Conservation (phyloP, 164 flowering plant species). For the Platanus orientalis region DNA sequence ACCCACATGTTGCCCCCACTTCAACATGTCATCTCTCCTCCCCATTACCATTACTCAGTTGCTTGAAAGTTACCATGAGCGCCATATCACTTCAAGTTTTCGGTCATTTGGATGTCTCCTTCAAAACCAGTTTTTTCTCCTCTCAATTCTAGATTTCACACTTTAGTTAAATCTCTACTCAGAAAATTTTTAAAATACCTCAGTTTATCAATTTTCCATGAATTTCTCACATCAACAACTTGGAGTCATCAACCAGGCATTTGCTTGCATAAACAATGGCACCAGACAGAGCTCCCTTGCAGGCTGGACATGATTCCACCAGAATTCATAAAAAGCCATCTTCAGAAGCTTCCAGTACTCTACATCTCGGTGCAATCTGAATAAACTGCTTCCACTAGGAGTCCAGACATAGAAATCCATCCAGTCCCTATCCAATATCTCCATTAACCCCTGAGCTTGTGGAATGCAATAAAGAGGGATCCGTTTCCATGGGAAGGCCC, state of each 20-base stretch:
- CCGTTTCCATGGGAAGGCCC: slow-evolving; percentile 48
- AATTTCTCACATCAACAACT: slow-evolving; percentile 42
- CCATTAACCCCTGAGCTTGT: slow-evolving; percentile 76
- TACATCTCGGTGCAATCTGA: slow-evolving; percentile 42
- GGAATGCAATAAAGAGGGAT: slow-evolving; percentile 57
- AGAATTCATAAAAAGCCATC: slow-evolving; percentile 55
- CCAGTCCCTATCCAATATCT: slow-evolving; percentile 65
- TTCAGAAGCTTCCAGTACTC: slow-evolving; percentile 49
- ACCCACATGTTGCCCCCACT: neutral
- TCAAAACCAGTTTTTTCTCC: no score
- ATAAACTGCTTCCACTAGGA: slow-evolving; percentile 56
- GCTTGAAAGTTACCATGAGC: neutral
- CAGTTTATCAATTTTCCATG: slow-evolving; percentile 34
- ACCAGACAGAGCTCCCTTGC: slow-evolving; percentile 40
- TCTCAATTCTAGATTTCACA: neutral
- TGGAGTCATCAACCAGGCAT: slow-evolving; percentile 34
- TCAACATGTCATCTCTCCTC: neutral
- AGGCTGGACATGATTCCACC: slow-evolving; percentile 72
- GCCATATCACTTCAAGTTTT: neutral
- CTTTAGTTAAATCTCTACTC: neutral
- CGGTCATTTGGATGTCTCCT: neutral
- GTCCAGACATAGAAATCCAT: slow-evolving; percentile 77
- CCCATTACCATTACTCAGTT: neutral
- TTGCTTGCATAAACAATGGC: slow-evolving; percentile 41
- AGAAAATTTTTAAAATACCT: slow-evolving; percentile 10